Evolutionary conservation across 305 asterid genomes (phyloP).

Genomic region (Fraxinus nigra): DNA sequence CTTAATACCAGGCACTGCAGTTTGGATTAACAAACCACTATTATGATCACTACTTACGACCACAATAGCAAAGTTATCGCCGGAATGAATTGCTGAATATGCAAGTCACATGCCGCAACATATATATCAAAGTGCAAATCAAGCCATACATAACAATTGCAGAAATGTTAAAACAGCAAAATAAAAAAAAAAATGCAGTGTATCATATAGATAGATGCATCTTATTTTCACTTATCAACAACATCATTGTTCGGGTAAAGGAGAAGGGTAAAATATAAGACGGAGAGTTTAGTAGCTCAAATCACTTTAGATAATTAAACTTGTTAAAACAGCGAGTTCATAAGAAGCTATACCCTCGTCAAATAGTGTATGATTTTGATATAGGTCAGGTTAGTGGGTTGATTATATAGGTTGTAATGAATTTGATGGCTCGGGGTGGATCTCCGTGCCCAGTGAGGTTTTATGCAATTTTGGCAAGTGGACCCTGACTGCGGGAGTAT

Average conservation of each 20-base stretch:
- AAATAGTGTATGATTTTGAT: not conserved
- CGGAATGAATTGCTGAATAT: not conserved
- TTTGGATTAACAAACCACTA: slow-evolving; percentile 10
- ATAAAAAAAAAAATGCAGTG: not conserved
- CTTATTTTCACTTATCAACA: not conserved
- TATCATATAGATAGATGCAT: not conserved
- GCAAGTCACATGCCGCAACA: not conserved
- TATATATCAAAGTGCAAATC: not conserved
- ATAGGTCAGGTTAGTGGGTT: not conserved
- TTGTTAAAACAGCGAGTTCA: not conserved
- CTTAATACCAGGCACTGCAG: slow-evolving; percentile 57
- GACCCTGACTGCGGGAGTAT: not conserved
- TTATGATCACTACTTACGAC: not conserved
- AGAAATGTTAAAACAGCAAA: not conserved
- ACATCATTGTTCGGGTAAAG: not conserved
- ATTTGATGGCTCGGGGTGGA: not conserved
- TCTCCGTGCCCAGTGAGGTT: not conserved
- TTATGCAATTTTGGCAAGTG: not conserved
- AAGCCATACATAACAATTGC: not conserved
- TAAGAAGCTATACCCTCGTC: not conserved
- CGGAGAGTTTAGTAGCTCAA: not conserved
- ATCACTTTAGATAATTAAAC: not conserved
- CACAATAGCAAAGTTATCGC: not conserved
- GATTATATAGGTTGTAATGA: not conserved
- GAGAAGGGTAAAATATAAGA: not conserved